These are phyloP conservation scores for Sarocladium kiliense DNA, from an alignment of 2,329 filamentous ascomycete species.

Conservation along the genomic window DNA sequence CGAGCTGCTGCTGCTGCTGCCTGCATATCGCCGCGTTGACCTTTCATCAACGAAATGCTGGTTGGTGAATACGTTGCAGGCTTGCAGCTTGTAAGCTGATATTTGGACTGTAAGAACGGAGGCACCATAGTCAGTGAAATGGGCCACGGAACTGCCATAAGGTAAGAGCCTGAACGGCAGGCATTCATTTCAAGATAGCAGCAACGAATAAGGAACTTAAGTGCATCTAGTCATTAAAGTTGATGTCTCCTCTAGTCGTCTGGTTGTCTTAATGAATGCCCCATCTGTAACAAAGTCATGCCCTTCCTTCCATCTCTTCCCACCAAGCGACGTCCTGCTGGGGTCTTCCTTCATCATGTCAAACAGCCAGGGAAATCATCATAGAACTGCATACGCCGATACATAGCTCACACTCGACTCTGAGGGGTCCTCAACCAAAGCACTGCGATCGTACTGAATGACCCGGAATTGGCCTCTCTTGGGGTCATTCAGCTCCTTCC, in stretches of 20 bases:
- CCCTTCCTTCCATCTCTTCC: background rate
- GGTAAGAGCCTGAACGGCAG: too few species aligned
- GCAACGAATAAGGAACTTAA: too few species aligned
- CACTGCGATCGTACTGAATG: conserved; percentile 79
- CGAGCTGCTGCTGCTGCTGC: background rate
- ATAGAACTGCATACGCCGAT: conserved; percentile 80
- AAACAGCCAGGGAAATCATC: background rate
- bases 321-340: background rate
- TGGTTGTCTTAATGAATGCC: background rate
- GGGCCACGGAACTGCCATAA: too few species aligned
- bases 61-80: too few species aligned
- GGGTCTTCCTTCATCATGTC: background rate
- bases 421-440: conserved; percentile 54
- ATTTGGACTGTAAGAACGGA: too few species aligned
- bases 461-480: conserved; percentile 62
- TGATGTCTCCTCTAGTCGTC: background rate
- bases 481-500: conserved; percentile 15
- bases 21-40: too few species aligned
- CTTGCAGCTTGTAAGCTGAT: too few species aligned
- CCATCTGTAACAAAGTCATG: background rate
- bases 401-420: conserved; percentile 95
- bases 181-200: too few species aligned
- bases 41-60: too few species aligned
- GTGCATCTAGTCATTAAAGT: background rate
- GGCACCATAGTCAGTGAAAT: too few species aligned